phyloP scores from a whole-genome alignment of 2,329 filamentous ascomycete genomes.

The Fusarium neocosmosporiellum region DNA sequence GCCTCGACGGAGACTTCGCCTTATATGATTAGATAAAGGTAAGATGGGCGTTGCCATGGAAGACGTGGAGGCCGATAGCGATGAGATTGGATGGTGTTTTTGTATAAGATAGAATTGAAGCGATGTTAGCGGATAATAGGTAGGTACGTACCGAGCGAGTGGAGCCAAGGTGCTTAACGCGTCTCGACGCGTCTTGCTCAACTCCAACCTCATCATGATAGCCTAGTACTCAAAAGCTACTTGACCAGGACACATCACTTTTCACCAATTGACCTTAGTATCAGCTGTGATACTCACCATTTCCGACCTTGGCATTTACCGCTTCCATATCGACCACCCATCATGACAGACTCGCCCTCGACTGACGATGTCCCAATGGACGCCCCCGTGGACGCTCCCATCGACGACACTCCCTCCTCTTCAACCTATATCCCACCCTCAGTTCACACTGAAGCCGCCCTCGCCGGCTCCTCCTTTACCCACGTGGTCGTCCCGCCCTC shows the following conservation, averaged over 20 bases:
- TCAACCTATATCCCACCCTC: conserved; percentile 75
- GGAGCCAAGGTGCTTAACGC: conserved; percentile 30
- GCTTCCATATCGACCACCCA: not conserved
- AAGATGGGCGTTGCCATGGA: not conserved
- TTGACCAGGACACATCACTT: not conserved
- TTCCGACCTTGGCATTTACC: no score
- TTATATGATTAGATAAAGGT: not conserved
- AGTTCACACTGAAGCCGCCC: conserved; percentile 66
- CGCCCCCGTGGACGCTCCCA: conserved; percentile 35
- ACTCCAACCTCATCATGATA: conserved; percentile 1
- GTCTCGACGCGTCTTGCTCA: conserved; percentile 32
- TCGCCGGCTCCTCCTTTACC: conserved; percentile 75
- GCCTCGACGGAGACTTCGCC: not conserved
- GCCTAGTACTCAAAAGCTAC: not conserved
- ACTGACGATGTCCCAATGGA: conserved; percentile 46
- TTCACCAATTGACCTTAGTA: conserved; percentile 1
- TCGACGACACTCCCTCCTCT: conserved; percentile 16
- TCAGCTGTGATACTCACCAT: not conserved
- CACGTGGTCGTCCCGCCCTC: conserved; percentile 74
- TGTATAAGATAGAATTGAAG: not conserved
- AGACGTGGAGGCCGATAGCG: not conserved
- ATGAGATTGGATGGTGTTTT: not conserved
- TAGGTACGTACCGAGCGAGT: not conserved
- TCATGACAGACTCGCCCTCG: conserved; percentile 56
- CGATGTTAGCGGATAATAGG: not conserved